Base-by-base conservation (phyloP, 1,284 basidiomycete genomes). In the Boletellus sp. region DNA sequence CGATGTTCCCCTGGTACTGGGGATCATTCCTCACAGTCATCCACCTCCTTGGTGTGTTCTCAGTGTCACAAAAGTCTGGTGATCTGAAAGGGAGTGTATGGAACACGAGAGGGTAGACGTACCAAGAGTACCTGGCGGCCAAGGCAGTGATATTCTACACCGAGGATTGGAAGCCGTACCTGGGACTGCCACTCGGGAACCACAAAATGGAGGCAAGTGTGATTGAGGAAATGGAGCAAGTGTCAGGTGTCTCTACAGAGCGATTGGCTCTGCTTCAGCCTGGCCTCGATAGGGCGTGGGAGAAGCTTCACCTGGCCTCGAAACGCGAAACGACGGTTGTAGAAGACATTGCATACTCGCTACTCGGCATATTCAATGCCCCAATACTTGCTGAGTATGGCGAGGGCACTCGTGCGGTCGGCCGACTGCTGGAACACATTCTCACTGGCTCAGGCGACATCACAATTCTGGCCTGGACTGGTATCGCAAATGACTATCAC, bases 241-340 rank as follows among this genome's bases (percentile, higher is more conserved):
- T n/a, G n/a, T n/a, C n/a, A n/a, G n/a, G n/a, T n/a, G n/a, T n/a
- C n/a, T n/a, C n/a, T n/a, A n/a, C n/a, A n/a, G n/a, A n/a, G n/a
- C n/a, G n/a, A n/a, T n/a, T n/a, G n/a, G n/a, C n/a, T n/a, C n/a
- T n/a, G n/a, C n/a, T 53, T 20, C 42, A 16, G 5, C 53, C 53
- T 1, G 51, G 42, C 8, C 20, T 54, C 1, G 22, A 41, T 8
- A 41, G 30, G 10, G 44, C 22, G 5, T 38, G 55, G 2, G 42
- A 55, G 45, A 55, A 47, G 16, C 50, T 53, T 3, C 37, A 41
- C n/a, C 14, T 54, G 14, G 53, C 55, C 5, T 54, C 53, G 0
- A 17, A 0, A 21, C 54, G 52, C 9, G 7, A 43, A 8, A 42
- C 55, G 9, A 57, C 40, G 0, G 27, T 21, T 21, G 26, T 19